Evolutionary conservation across 345 rosid genomes (phyloP).

Genomic region (Camelina laxa): DNA sequence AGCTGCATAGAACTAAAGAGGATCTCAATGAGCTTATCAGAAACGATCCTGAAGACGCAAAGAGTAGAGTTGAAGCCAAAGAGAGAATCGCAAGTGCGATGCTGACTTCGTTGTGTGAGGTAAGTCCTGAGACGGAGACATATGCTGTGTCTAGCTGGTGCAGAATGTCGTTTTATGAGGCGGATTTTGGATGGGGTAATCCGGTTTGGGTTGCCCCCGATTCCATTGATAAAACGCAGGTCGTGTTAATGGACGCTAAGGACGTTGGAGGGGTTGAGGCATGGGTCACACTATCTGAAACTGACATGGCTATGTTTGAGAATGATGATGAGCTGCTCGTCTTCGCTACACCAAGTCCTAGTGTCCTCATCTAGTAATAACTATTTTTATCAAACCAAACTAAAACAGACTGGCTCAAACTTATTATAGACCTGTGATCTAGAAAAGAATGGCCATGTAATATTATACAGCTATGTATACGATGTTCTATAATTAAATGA

Average conservation of each 20-base stretch:
- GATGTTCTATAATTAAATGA: no score
- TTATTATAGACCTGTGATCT: no score
- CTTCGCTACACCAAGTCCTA: slow-evolving; percentile 6
- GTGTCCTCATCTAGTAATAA: background rate
- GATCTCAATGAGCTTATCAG: background rate
- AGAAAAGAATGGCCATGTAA: no score
- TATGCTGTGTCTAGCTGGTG: slow-evolving; percentile 9
- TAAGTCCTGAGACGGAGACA: slow-evolving; percentile 4
- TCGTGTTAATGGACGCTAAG: slow-evolving; percentile 29
- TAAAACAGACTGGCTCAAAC: background rate
- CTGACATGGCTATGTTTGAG: background rate
- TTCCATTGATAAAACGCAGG: background rate
- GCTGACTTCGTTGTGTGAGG: background rate
- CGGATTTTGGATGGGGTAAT: slow-evolving; percentile 25
- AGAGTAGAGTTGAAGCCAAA: background rate
- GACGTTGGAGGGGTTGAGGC: slow-evolving; percentile 29
- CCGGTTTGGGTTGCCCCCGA: slow-evolving; percentile 23
- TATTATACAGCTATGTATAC: no score
- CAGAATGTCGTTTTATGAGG: slow-evolving; percentile 11
- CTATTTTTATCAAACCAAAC: background rate
- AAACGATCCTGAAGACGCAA: background rate
- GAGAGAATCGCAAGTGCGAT: background rate
- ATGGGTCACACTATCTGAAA: background rate
- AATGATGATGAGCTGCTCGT: slow-evolving; percentile 22
- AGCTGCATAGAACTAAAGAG: background rate